Evolutionary conservation across 2,329 filamentous ascomycete species (phyloP).

Genomic region (Aspergillus aculeatinus): DNA sequence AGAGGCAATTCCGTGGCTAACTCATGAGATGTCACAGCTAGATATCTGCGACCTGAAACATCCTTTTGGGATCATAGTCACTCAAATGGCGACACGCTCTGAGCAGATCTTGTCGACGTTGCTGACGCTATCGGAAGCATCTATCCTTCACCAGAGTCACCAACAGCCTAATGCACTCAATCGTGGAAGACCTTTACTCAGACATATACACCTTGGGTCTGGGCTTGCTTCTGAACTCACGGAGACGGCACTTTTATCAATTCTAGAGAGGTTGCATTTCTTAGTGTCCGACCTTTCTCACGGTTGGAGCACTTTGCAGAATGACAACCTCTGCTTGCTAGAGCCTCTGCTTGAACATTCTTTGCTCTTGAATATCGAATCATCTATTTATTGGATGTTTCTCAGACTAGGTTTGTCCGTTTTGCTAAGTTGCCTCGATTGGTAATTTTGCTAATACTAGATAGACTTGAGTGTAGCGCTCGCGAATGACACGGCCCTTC

Average conservation of each 20-base stretch:
- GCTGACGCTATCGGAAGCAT: slow-evolving; percentile 22
- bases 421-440: neutral
- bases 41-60: slow-evolving; percentile 46
- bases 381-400: slow-evolving; percentile 31
- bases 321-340: slow-evolving; percentile 9
- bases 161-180: neutral
- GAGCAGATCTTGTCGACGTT: slow-evolving; percentile 19
- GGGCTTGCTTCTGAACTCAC: slow-evolving; percentile 12
- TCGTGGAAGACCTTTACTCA: neutral
- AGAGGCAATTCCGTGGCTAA: neutral
- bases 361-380: slow-evolving; percentile 19
- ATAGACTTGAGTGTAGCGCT: slow-evolving; percentile 27
- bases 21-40: slow-evolving; percentile 29
- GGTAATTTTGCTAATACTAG: neutral
- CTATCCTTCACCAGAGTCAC: slow-evolving; percentile 1
- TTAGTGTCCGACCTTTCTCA: slow-evolving; percentile 17
- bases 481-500: slow-evolving; percentile 22
- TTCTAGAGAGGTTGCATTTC: slow-evolving; percentile 15
- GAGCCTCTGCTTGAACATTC: slow-evolving; percentile 17
- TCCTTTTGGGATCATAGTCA: slow-evolving; percentile 42
- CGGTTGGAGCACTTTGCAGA: slow-evolving; percentile 16
- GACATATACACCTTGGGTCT: neutral
- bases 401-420: slow-evolving; percentile 27
- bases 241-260: slow-evolving; percentile 13
- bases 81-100: slow-evolving; percentile 28